Evolutionary conservation across 2,329 filamentous ascomycete genomes (phyloP).

Genomic region (Samsoniella hepiali): DNA sequence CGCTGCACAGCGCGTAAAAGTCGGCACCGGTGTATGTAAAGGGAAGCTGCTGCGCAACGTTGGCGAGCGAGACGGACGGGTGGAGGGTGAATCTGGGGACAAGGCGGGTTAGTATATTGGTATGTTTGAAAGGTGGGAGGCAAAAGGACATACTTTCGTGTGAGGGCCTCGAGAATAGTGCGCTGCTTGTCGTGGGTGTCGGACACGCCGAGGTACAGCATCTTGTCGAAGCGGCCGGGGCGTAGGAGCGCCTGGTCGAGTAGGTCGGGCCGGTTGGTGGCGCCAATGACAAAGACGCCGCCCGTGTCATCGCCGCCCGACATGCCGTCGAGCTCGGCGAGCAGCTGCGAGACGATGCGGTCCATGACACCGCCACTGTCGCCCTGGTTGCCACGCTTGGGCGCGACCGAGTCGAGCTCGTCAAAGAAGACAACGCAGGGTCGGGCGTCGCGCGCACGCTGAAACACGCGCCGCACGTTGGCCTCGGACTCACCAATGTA

Average conservation of each 20-base stretch:
- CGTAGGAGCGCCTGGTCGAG: conserved; percentile 85
- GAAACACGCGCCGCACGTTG: conserved; percentile 85
- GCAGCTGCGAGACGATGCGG: conserved; percentile 88
- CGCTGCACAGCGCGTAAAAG: conserved; percentile 93
- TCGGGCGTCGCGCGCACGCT: conserved; percentile 77
- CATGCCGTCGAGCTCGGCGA: conserved; percentile 97
- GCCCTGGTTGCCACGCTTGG: conserved; percentile 94
- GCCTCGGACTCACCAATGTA: conserved; percentile 94
- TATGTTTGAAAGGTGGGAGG: neutral
- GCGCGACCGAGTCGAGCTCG: conserved; percentile 88
- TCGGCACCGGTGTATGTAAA: conserved; percentile 98
- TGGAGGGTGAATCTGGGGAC: conserved; percentile 72
- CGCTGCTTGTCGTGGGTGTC: conserved; percentile 96
- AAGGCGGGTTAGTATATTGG: conserved; percentile 13
- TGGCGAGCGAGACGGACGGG: conserved; percentile 69
- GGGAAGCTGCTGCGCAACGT: conserved; percentile 73
- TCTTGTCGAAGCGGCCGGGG: conserved; percentile 94
- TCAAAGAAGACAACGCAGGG: conserved; percentile 94
- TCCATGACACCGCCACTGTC: conserved; percentile 99
- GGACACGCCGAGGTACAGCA: conserved; percentile 94
- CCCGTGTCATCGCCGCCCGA: conserved; percentile 83
- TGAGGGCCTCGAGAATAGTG: conserved; percentile 89
- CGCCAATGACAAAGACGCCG: conserved; percentile 94
- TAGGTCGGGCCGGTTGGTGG: conserved; percentile 90
- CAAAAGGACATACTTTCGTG: conserved; percentile 67